Base-by-base conservation (phyloP, 345 rosid species). In the Barbarea vulgaris region DNA sequence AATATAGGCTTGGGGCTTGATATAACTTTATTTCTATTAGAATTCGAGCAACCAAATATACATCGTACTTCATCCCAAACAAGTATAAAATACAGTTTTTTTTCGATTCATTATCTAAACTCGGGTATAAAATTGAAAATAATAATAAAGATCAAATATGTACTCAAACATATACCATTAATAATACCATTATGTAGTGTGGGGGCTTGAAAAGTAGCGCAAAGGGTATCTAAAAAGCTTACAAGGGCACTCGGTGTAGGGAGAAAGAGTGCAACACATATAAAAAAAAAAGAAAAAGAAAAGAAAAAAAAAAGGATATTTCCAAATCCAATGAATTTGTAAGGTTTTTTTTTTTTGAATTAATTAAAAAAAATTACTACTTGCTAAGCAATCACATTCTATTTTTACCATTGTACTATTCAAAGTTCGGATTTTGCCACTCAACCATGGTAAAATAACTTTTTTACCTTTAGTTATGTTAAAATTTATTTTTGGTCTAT, bases 141-240 rank as follows among this genome's bases (percentile, higher is more conserved):
- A 31, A 31, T 55, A 54, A 64, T 15, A 14, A 4, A 11, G 31
- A 42, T 39, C 22, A 70, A 31, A 62, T 39, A 64, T 64, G 72
- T 14, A 65, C 44, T 74, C 58, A 57, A 74, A 44, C 62, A 54
- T 64, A 74, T 65, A 71, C 77, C 25, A 37, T 7, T 73, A 42
- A 15, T n/a, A 46, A 21, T 44, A 65, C 42, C 42, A 50, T 56
- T 15, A 30, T 30, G 36, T 59, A 44, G 17, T 25, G 57, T 31
- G 67, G 68, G 33, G 69, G 61, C 64, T 60, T 37, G 1, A 22
- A 59, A 76, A 76, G 74, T 51, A 60, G 46, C 5, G 64, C 64
- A 68, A 46, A 67, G 22, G 50, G 68, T 59, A 33, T 75, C 73
- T 67, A 12, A 76, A 76, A 76, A 76, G 79, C 70, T 69, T 76